These are phyloP conservation scores for Ophiocordyceps robertsii DNA, from an alignment of 2,329 filamentous ascomycete species.

Conservation along the genomic window DNA sequence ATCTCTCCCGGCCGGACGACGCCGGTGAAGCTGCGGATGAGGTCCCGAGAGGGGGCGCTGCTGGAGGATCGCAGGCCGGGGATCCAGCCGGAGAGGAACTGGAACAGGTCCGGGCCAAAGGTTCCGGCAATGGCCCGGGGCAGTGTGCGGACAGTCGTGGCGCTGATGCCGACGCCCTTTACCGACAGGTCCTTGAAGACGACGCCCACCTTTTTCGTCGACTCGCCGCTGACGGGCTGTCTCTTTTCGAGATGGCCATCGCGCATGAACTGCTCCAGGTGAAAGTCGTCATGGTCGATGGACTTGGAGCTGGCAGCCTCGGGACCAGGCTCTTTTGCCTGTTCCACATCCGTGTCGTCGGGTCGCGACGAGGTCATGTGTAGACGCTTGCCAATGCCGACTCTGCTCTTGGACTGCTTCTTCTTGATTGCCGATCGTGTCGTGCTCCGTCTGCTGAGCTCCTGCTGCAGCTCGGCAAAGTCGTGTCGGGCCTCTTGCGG, in stretches of 20 bases:
- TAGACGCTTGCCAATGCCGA: not conserved
- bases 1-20: constrained; percentile 60
- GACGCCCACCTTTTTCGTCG: constrained; percentile 52
- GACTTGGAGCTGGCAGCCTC: not conserved
- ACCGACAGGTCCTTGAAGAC: constrained; percentile 59
- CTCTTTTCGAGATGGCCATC: constrained; percentile 67
- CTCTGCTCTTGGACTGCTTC: not conserved
- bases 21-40: constrained; percentile 51
- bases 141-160: constrained; percentile 37
- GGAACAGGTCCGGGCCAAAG: constrained; percentile 24
- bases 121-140: constrained; percentile 45
- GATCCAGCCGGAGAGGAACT: not conserved
- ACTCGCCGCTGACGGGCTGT: constrained; percentile 29
- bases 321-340: not conserved
- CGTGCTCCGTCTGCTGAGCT: constrained; percentile 9
- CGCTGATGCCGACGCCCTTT: constrained; percentile 43
- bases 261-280: constrained; percentile 56
- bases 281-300: constrained; percentile 36
- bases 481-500: constrained; percentile 6
- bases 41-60: constrained; percentile 47
- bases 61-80: constrained; percentile 32
- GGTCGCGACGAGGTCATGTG: not conserved
- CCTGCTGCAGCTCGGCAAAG: constrained; percentile 9
- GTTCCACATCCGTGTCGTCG: not conserved
- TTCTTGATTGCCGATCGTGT: constrained; percentile 1